Base-by-base conservation (phyloP, 1,284 basidiomycete species). In the Hortiboletus rubellus region DNA sequence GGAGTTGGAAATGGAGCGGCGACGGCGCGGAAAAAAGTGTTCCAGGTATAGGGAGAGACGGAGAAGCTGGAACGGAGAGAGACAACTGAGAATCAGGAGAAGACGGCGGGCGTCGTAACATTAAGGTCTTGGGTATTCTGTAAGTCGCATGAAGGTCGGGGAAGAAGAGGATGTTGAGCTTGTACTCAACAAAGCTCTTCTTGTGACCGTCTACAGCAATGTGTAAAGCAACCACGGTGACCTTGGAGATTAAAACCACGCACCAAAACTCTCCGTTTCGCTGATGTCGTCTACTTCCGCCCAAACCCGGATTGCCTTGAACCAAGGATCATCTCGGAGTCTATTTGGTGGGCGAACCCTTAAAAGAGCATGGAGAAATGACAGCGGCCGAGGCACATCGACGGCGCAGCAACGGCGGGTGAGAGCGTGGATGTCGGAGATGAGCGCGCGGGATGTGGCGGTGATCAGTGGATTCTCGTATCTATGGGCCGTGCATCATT, bases 381-480 rank as follows among this genome's bases (percentile, higher is more conserved):
- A 81, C 33, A 81, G 69, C 9, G 89, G 87, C 54, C 78, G 75
- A 24, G 89, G 86, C n/a, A 88, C 74, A 64, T 89, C 81, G 31
- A 91, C 66, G 12, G 78, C 72, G 50, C 82, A 81, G 36, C 87
- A 72, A 42, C 81, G 81, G 22, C 77, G 79, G 9, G 84, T 80
- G 52, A 89, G 75, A 34, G 77, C 69, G 63, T 87, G 81, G 17
- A 91, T 84, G 64, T 90, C 86, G 46, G 82, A 77, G 58, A 91
- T 88, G 48, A 88, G 76, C 40, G 82, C 78, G 46, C 86, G 83
- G 31, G 88, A 88, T 2, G 83, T 87, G 44, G 87, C 87, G 31
- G 87, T 90, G 37, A 91, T 66, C 60, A 88, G 68, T 6, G 88
- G 89, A 65, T 90, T 91, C 71, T 91, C 88, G 65, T 91, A 91